Conservation (phyloP, 2,329 filamentous ascomycete species). For the Scedosporium aurantiacum region DNA sequence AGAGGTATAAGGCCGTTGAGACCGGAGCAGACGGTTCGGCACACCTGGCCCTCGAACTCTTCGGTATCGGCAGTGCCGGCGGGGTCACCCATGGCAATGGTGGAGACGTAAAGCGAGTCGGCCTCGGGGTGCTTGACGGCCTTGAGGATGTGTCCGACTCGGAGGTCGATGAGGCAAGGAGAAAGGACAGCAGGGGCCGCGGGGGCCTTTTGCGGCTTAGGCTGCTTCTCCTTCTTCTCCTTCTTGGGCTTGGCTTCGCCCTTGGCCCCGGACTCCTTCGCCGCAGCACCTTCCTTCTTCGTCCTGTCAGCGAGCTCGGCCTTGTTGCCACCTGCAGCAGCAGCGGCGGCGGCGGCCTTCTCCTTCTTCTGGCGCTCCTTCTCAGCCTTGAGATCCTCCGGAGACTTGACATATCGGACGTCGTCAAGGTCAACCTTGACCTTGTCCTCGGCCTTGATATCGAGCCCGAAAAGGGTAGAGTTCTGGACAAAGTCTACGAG, state of each 20-base stretch:
- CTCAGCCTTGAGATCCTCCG: slow-evolving; percentile 83
- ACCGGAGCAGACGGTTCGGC: slow-evolving; percentile 92
- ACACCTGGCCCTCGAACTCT: slow-evolving; percentile 83
- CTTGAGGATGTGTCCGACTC: slow-evolving; percentile 95
- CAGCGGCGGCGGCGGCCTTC: slow-evolving; percentile 60
- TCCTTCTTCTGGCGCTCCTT: slow-evolving; percentile 96
- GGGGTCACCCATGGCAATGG: slow-evolving; percentile 85
- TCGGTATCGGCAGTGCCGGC: slow-evolving; percentile 72
- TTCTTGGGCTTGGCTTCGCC: slow-evolving; percentile 50
- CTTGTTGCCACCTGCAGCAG: slow-evolving; percentile 35
- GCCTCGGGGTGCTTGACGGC: slow-evolving; percentile 92
- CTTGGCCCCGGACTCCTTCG: slow-evolving; percentile 32
- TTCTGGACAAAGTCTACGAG: slow-evolving; percentile 94
- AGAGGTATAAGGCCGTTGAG: slow-evolving; percentile 87
- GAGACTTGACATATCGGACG: slow-evolving; percentile 78
- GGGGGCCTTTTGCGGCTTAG: slow-evolving; percentile 59
- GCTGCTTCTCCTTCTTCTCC: slow-evolving; percentile 83
- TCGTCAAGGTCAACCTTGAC: slow-evolving; percentile 67
- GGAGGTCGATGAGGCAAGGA: slow-evolving; percentile 81
- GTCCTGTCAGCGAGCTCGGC: slow-evolving; percentile 47
- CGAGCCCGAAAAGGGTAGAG: slow-evolving; percentile 61
- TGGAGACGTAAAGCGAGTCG: slow-evolving; percentile 90
- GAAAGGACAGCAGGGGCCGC: slow-evolving; percentile 66
- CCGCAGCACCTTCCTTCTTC: slow-evolving; percentile 46
- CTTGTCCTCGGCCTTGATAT: slow-evolving; percentile 62